Evolutionary conservation across 202 grass and related monocot species (phyloP), one percentile per base, ranked within the genome.

Genomic region (Saccharum hybrid): DNA sequence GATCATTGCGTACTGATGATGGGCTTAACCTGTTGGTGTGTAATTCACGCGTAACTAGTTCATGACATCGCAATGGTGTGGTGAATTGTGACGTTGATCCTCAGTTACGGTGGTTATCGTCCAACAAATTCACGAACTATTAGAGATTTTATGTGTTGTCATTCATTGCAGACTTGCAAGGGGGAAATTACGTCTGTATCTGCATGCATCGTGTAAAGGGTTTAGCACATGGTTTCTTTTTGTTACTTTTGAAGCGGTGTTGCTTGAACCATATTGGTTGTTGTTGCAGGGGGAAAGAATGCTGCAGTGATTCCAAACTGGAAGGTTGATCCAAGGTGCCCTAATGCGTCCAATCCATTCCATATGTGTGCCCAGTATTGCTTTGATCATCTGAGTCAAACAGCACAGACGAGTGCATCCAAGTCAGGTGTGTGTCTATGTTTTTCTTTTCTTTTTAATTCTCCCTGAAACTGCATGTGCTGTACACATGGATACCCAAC

Each of bases 311-410:
- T 82, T 57, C 41, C 10, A 54, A 87, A 86, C 18, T 85, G 82
- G 88, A 99, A 92, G 86, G 93, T 94, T 8, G 96, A 99, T 76
- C 87, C 83, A 4, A 92, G 83, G 69, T 99, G 96, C 65, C 84
- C 84, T 63, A 90, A 94, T 22, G 86, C 96, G 1, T 79, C 85
- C 75, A 98, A 98, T 68, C 96, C 96, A 52, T 98, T 90, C 75
- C 96, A 98, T 86, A 85, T 93, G 39, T 98, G 96, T 10, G 88
- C 93, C 5, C 91, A 96, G 18, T 91, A 90, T 74, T 98, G 96
- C 74, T 90, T 84, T 38, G 70, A 83, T 42, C 82, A 91, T 83
- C 89, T 85, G 36, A 86, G 75, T 68, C 86, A 89, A 87, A 67
- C 64, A 7, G 36, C 72, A 10, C 74, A 72, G 1, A 42, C 71